A percentile compares a stretch with the other conserved stretches of the same genome.
phyloP scores from a whole-genome alignment of 345 rosid species.

The Dipteronia dyeriana region DNA sequence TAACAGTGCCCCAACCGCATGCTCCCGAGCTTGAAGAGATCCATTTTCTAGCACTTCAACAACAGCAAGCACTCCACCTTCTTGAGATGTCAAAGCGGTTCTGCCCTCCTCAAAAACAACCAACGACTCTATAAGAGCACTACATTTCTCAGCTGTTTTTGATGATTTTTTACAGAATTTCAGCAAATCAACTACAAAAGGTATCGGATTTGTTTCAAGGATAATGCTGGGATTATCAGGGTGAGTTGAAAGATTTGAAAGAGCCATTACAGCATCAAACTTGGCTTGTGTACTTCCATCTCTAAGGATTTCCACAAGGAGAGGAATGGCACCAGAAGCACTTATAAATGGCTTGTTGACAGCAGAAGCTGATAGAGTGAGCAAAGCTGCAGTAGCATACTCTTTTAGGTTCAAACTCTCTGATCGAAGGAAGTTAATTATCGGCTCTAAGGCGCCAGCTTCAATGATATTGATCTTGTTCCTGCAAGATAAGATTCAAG shows the following conservation, averaged over 20 bases:
- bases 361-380: slow-evolving; percentile 84
- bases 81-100: slow-evolving; percentile 57
- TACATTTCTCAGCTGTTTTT: slow-evolving; percentile 87
- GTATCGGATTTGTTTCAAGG: slow-evolving; percentile 62
- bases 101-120: slow-evolving; percentile 76
- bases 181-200: slow-evolving; percentile 55
- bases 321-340: slow-evolving; percentile 77
- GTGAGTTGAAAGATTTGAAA: slow-evolving; percentile 85
- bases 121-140: slow-evolving; percentile 74
- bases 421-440: slow-evolving; percentile 67
- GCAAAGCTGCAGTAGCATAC: slow-evolving; percentile 80
- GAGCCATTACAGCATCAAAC: slow-evolving; percentile 66
- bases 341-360: slow-evolving; percentile 79
- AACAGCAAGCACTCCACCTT: slow-evolving; percentile 83
- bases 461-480: slow-evolving; percentile 81
- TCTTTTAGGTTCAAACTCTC: slow-evolving; percentile 62
- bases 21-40: slow-evolving; percentile 76
- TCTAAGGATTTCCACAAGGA: slow-evolving; percentile 65
- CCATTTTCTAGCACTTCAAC: slow-evolving; percentile 93
- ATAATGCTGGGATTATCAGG: slow-evolving; percentile 50
- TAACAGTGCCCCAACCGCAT: slow-evolving; percentile 78
- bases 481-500: slow-evolving; percentile 47
- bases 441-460: slow-evolving; percentile 90
- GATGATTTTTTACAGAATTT: slow-evolving; percentile 74
- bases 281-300: slow-evolving; percentile 81